These are phyloP conservation scores for Lachnellula arida DNA, from an alignment of 2,329 filamentous ascomycete species.

Conservation along the genomic window DNA sequence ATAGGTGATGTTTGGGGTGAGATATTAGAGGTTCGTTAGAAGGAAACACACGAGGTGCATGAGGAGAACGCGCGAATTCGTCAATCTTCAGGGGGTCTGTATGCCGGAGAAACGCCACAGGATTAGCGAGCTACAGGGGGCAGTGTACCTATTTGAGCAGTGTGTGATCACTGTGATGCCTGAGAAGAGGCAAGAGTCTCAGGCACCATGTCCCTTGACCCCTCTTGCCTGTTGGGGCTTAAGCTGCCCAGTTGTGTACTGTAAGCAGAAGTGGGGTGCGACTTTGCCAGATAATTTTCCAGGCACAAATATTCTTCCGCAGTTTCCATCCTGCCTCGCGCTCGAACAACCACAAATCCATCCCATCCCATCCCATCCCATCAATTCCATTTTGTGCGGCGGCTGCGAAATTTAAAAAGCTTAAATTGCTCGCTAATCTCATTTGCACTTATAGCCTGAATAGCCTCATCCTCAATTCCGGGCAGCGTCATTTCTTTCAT, in stretches of 20 bases:
- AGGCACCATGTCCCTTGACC: background rate
- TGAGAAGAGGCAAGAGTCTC: background rate
- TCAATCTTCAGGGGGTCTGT: background rate
- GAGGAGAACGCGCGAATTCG: background rate
- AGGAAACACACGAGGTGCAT: conserved; percentile 11
- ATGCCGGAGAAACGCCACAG: background rate
- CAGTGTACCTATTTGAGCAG: too few relatives aligned
- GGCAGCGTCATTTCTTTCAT: background rate
- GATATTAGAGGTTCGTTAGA: conserved; percentile 6
- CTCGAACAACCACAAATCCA: background rate
- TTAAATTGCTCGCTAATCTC: conserved; percentile 12
- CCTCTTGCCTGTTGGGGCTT: too few relatives aligned
- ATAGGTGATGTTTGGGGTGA: background rate
- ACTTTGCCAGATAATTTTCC: background rate
- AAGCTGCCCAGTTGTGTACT: too few relatives aligned
- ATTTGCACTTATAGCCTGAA: conserved; percentile 6
- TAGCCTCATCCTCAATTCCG: background rate
- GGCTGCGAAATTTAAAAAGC: background rate
- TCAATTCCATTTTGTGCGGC: background rate
- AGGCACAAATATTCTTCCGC: background rate
- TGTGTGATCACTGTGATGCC: too few relatives aligned
- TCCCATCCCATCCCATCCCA: background rate
- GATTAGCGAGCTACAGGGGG: background rate
- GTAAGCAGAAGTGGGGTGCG: too few relatives aligned
- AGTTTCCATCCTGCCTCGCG: background rate